A percentile compares a stretch with the other conserved stretches of the same genome.
Evolutionary conservation across 306 rosid species (phyloP).

Genomic region (Carpinus fangiana): DNA sequence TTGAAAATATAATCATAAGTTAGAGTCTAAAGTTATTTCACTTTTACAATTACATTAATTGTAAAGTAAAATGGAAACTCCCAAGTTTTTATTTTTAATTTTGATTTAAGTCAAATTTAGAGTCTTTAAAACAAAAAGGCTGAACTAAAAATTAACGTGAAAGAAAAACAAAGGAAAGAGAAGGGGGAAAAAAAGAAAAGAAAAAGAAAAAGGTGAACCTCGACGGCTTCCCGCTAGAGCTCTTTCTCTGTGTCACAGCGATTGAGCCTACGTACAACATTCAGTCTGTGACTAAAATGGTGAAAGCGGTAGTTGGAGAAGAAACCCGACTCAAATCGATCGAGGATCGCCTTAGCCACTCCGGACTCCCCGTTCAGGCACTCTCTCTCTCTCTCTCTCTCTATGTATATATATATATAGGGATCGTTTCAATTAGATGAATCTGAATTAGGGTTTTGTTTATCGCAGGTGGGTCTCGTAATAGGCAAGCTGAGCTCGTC

Average conservation of each 20-base stretch:
- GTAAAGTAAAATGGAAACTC: too few species aligned
- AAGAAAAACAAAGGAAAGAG: too few species aligned
- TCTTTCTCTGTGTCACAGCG: not conserved
- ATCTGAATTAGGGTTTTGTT: constrained; percentile 3
- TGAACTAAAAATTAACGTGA: too few species aligned
- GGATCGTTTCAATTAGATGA: not conserved
- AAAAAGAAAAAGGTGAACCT: too few species aligned
- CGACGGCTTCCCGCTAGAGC: not conserved
- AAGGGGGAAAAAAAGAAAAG: too few species aligned
- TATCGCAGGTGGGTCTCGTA: constrained; percentile 70
- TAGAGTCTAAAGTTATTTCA: too few species aligned
- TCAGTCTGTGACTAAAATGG: constrained; percentile 42
- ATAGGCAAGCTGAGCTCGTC: constrained; percentile 72
- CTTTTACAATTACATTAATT: too few species aligned
- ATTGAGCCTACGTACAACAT: not conserved
- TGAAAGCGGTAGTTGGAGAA: constrained; percentile 85
- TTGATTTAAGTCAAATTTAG: too few species aligned
- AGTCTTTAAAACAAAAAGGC: too few species aligned
- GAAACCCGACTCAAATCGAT: constrained; percentile 64
- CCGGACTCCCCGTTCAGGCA: constrained; percentile 60
- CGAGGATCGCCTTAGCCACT: constrained; percentile 75
- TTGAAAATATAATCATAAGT: too few species aligned
- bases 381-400: constrained; percentile 3
- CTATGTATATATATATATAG: not conserved
- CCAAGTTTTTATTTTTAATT: too few species aligned